Conservation (phyloP, 2,329 filamentous ascomycete genomes). For the Stachybotrys chartarum region DNA sequence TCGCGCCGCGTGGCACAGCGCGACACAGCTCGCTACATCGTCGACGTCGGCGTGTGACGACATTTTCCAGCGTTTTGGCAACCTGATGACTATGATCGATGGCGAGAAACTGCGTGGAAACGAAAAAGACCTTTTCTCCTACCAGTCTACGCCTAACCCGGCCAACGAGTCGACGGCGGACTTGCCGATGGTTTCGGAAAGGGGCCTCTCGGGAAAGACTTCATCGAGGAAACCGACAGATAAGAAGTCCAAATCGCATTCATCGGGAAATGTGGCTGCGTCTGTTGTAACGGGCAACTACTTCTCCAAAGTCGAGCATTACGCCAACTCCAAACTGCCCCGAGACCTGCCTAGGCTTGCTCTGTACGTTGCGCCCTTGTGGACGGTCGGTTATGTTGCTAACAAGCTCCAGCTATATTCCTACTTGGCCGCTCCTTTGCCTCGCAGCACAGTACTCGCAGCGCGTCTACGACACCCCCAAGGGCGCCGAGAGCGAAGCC, state of each 20-base stretch:
- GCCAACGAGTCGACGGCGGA: not conserved
- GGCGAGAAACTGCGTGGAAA: slow-evolving; percentile 45
- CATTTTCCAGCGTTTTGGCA: slow-evolving; percentile 56
- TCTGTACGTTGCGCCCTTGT: slow-evolving; percentile 41
- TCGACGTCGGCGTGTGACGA: slow-evolving; percentile 47
- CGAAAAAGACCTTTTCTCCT: slow-evolving; percentile 47
- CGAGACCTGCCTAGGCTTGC: slow-evolving; percentile 59
- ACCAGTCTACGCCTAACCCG: slow-evolving; percentile 15
- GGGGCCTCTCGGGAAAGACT: slow-evolving; percentile 3
- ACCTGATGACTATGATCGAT: slow-evolving; percentile 67
- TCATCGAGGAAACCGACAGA: slow-evolving; percentile 8
- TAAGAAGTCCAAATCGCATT: slow-evolving; percentile 8
- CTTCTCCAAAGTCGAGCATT: slow-evolving; percentile 71
- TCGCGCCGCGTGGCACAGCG: slow-evolving; percentile 33
- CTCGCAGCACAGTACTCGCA: slow-evolving; percentile 74
- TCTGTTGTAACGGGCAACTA: slow-evolving; percentile 41
- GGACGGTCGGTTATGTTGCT: not conserved
- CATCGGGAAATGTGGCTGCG: slow-evolving; percentile 7
- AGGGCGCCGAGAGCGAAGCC: slow-evolving; percentile 55
- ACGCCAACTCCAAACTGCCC: slow-evolving; percentile 70
- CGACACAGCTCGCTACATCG: slow-evolving; percentile 37
- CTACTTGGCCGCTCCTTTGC: slow-evolving; percentile 70
- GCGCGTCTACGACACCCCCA: slow-evolving; percentile 62
- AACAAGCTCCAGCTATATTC: slow-evolving; percentile 47
- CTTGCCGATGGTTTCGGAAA: slow-evolving; percentile 3